Conservation (phyloP, 768 basidiomycete genomes). For the Naganishia vishniacii region DNA sequence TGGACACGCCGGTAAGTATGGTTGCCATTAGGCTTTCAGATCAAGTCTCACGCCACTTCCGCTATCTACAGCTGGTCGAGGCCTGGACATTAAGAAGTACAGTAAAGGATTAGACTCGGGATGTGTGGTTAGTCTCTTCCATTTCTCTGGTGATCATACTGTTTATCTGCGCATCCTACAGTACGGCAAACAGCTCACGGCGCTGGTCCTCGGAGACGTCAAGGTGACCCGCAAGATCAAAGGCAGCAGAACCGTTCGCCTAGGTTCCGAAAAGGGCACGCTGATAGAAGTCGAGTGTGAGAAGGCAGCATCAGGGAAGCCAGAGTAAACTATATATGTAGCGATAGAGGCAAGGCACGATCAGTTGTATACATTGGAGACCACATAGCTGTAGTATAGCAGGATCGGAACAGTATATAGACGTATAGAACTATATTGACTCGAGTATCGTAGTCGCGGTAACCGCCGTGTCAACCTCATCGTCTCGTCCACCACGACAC, state of each 20-base stretch:
- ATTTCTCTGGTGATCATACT: neutral
- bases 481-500: too few relatives aligned
- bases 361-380: neutral
- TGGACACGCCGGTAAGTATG: constrained; percentile 57
- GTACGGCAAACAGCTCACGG: constrained; percentile 62
- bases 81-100: constrained; percentile 76
- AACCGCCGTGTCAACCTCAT: too few relatives aligned
- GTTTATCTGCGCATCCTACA: constrained; percentile 42
- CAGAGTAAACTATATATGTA: constrained; percentile 1
- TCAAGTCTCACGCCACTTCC: too few relatives aligned
- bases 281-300: constrained; percentile 57
- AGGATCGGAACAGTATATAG: too few relatives aligned
- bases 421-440: too few relatives aligned
- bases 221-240: constrained; percentile 34
- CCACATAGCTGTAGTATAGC: neutral
- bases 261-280: constrained; percentile 59
- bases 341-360: neutral
- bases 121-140: constrained; percentile 57
- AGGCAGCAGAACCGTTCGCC: constrained; percentile 50
- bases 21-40: neutral
- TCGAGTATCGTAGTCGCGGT: too few relatives aligned
- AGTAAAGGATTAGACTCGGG: constrained; percentile 79
- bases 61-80: constrained; percentile 58
- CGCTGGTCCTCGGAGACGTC: constrained; percentile 57
- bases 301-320: neutral